Percentiles rank a stretch among this genome's conserved stretches.
phyloP scores from a whole-genome alignment of 768 basidiomycete species.

The Naganishia friedmannii region DNA sequence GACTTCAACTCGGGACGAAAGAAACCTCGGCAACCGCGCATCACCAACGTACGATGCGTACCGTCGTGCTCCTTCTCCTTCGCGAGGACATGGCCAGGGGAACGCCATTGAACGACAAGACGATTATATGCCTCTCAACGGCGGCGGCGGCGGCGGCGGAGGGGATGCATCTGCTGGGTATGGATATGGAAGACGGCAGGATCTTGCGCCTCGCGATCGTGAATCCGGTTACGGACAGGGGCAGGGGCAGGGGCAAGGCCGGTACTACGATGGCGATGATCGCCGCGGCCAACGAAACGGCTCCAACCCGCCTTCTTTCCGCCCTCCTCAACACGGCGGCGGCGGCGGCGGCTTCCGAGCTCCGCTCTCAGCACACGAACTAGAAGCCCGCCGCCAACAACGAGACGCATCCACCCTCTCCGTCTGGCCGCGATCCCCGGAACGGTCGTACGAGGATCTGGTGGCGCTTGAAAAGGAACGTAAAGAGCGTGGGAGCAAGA shows the following conservation, averaged over 20 bases:
- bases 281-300: neutral
- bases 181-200: conserved; percentile 8
- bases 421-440: conserved; percentile 49
- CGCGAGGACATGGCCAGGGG: neutral
- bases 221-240: neutral
- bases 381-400: conserved; percentile 37
- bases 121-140: conserved; percentile 8
- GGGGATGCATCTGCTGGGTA: neutral
- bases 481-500: conserved; percentile 45
- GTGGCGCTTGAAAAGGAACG: conserved; percentile 51
- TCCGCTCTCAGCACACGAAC: neutral
- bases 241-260: neutral
- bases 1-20: neutral
- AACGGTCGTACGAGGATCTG: conserved; percentile 45
- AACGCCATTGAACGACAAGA: conserved; percentile 7
- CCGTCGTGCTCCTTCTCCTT: neutral
- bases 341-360: neutral
- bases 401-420: conserved; percentile 46
- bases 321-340: no score
- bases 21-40: neutral
- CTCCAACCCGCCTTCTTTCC: neutral
- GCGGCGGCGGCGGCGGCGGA: neutral
- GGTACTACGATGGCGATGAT: neutral
- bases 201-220: neutral
- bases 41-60: conserved; percentile 14